A percentile compares a stretch with the other conserved stretches of the same genome.
Conservation (phyloP, 495 filamentous ascomycete genomes). For the Amorphotheca resinae region DNA sequence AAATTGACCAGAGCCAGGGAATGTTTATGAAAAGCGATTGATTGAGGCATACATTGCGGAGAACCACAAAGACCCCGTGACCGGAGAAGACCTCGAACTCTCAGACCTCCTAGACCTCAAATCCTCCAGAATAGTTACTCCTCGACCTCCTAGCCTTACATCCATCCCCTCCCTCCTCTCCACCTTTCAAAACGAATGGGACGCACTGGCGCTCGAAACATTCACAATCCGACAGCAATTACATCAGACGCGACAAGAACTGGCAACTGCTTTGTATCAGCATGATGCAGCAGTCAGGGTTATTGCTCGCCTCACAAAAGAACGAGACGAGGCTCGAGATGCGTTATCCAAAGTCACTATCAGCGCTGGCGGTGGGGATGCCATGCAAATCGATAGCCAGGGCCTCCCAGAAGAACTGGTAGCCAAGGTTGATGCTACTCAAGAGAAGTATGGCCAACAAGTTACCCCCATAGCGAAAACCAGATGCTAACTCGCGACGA, state of each 20-base stretch:
- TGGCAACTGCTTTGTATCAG: conserved; percentile 87
- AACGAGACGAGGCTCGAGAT: conserved; percentile 86
- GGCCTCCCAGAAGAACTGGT: conserved; percentile 59
- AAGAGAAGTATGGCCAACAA: conserved; percentile 50
- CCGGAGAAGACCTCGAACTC: conserved; percentile 69
- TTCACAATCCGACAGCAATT: conserved; percentile 82
- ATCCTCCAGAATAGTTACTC: conserved; percentile 66
- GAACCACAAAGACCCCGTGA: conserved; percentile 88
- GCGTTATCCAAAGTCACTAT: conserved; percentile 79
- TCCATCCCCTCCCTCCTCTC: conserved; percentile 93
- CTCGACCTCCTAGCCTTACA: conserved; percentile 86
- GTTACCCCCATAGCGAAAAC: background rate
- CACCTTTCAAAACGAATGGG: conserved; percentile 98
- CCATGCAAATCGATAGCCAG: conserved; percentile 78
- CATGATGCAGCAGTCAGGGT: conserved; percentile 91
- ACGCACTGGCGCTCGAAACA: conserved; percentile 79
- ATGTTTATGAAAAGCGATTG: conserved; percentile 86
- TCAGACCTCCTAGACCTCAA: conserved; percentile 86
- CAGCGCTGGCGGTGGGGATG: conserved; percentile 54
- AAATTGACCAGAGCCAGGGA: conserved; percentile 41
- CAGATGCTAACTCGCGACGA: conserved; percentile 3
- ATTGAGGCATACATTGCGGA: conserved; percentile 92
- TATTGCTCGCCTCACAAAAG: conserved; percentile 75
- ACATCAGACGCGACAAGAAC: conserved; percentile 80
- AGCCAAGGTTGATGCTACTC: conserved; percentile 63